Evolutionary conservation across 2,329 filamentous ascomycete genomes (phyloP).

Genomic region (Sclerotinia spermophila): DNA sequence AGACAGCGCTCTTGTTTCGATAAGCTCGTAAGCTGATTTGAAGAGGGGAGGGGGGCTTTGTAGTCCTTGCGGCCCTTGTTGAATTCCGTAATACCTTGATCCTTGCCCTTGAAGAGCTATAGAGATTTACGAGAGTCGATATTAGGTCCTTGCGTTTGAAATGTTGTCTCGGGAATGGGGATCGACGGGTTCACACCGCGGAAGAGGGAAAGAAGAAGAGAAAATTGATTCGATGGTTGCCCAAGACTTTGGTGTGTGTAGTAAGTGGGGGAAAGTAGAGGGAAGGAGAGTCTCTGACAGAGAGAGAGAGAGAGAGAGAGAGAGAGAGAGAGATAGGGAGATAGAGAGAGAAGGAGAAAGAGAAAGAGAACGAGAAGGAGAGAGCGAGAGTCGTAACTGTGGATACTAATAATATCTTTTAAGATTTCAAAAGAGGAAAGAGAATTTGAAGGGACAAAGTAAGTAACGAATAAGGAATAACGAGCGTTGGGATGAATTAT

Average conservation of each 20-base stretch:
- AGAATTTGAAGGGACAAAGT: neutral
- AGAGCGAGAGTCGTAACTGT: neutral
- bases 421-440: neutral
- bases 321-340: neutral
- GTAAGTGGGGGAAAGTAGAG: constrained; percentile 4
- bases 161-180: neutral
- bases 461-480: neutral
- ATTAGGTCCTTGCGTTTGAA: constrained; percentile 15
- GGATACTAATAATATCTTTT: neutral
- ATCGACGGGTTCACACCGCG: constrained; percentile 16
- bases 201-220: neutral
- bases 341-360: too few relatives aligned
- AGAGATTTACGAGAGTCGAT: constrained; percentile 1
- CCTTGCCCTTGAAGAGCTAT: constrained; percentile 9
- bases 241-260: constrained; percentile 7
- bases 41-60: neutral
- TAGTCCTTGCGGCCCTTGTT: constrained; percentile 16
- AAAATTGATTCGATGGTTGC: constrained; percentile 7
- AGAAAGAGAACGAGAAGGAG: neutral
- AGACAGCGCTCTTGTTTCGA: constrained; percentile 8
- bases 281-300: neutral
- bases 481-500: neutral
- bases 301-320: neutral
- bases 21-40: constrained; percentile 10
- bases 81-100: neutral